phyloP scores from a whole-genome alignment of 257 asterid species.

The Cordia subcordata region DNA sequence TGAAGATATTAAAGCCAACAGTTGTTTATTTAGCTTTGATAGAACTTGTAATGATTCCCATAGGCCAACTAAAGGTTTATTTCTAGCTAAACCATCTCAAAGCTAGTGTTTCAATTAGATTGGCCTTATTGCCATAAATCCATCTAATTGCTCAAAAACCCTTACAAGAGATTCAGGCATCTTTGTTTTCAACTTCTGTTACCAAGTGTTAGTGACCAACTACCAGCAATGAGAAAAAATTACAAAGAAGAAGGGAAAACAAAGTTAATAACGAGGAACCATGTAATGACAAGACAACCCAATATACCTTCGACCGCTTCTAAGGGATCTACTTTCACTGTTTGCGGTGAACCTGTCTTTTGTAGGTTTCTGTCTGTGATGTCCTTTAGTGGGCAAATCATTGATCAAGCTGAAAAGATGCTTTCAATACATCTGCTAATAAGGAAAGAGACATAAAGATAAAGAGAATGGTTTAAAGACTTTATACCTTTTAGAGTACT shows the following conservation, averaged over 20 bases:
- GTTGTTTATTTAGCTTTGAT: not conserved
- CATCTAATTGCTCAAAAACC: no score
- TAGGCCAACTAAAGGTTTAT: not conserved
- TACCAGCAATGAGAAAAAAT: no score
- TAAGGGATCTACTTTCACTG: slow-evolving; percentile 88
- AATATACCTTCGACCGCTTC: slow-evolving; percentile 66
- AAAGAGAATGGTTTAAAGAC: no score
- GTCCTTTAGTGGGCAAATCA: slow-evolving; percentile 80
- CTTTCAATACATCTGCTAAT: slow-evolving; percentile 62
- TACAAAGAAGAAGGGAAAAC: not conserved
- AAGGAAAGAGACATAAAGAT: no score
- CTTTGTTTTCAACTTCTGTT: no score
- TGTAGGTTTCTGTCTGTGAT: slow-evolving; percentile 70
- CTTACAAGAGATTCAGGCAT: no score
- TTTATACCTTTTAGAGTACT: no score
- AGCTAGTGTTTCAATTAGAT: no score
- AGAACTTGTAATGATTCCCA: no score
- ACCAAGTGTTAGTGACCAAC: no score
- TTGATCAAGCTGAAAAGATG: slow-evolving; percentile 83
- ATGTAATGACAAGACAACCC: not conserved
- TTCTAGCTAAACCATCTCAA: no score
- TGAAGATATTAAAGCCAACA: slow-evolving; percentile 3
- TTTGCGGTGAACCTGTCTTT: slow-evolving; percentile 87
- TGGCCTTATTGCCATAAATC: no score
- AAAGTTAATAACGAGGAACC: not conserved